Conservation (phyloP, 257 asterid species). For the Salvia rosmarinus region DNA sequence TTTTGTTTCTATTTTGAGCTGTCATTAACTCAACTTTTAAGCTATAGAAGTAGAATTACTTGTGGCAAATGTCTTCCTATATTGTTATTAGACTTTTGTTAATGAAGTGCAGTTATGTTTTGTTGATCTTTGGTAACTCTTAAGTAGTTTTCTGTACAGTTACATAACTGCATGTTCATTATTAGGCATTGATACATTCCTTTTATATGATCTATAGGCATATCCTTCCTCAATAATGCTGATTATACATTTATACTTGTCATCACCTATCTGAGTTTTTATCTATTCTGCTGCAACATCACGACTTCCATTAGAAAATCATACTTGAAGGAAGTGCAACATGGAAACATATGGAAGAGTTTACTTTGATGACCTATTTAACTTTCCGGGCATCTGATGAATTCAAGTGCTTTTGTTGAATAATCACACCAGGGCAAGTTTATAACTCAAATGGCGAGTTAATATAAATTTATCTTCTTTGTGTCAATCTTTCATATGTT, state of each 20-base stretch:
- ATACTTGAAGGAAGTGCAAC: not conserved
- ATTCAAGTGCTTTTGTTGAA: not conserved
- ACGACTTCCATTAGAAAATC: not conserved
- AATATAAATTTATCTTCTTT: not conserved
- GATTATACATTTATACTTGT: not conserved
- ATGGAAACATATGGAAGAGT: not conserved
- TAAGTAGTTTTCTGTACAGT: not conserved
- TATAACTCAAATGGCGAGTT: not conserved
- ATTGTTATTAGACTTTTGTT: not conserved
- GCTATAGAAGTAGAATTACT: not conserved
- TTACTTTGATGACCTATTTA: not conserved
- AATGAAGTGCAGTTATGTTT: not conserved
- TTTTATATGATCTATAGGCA: not conserved
- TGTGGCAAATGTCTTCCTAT: not conserved
- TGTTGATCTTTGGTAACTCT: constrained; percentile 2
- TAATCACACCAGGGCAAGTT: not conserved
- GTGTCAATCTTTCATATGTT: not conserved
- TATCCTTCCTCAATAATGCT: not conserved
- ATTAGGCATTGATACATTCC: not conserved
- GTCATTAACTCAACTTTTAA: no score
- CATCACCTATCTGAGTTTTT: not conserved
- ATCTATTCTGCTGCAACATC: not conserved
- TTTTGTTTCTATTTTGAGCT: not conserved
- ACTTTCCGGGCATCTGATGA: not conserved
- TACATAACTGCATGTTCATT: not conserved